Conservation (phyloP, 2,329 filamentous ascomycete species). For the Tricladium varicosporioides region DNA sequence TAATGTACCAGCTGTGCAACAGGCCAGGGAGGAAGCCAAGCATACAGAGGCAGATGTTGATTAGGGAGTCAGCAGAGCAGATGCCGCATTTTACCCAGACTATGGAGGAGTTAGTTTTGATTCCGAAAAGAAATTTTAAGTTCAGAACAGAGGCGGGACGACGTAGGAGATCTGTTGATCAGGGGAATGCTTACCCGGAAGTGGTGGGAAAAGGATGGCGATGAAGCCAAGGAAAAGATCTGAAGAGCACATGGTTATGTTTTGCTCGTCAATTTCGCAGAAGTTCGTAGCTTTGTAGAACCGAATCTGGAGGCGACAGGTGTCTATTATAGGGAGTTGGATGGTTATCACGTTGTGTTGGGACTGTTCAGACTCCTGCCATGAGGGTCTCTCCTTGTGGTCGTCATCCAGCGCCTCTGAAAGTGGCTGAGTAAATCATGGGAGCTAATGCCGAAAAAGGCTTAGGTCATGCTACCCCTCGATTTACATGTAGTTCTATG, state of each 20-base stretch:
- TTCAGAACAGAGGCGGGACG: neutral
- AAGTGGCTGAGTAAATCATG: neutral
- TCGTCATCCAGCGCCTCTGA: neutral
- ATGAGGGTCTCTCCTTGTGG: neutral
- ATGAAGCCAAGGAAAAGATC: slow-evolving; percentile 65
- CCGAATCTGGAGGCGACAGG: neutral
- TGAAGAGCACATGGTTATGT: slow-evolving; percentile 52
- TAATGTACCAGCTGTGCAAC: slow-evolving; percentile 97
- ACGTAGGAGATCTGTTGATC: neutral
- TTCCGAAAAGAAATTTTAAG: too few relatives aligned
- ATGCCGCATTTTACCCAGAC: slow-evolving; percentile 97
- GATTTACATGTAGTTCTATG: neutral
- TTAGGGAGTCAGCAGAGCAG: slow-evolving; percentile 87
- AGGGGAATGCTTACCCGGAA: slow-evolving; percentile 52
- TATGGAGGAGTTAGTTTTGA: slow-evolving; percentile 37
- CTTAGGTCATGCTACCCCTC: neutral
- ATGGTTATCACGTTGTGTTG: neutral
- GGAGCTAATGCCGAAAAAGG: neutral
- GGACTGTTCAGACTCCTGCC: neutral
- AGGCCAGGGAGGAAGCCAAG: slow-evolving; percentile 83
- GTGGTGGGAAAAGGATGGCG: slow-evolving; percentile 63
- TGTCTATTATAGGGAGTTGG: neutral
- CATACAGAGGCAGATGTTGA: slow-evolving; percentile 88
- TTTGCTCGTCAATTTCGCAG: neutral
- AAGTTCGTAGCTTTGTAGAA: neutral